Evolutionary conservation across 2,329 filamentous ascomycete genomes (phyloP), one percentile per base, ranked within the genome.

Genomic region (Nothophaeocryptopus gaeumannii): DNA sequence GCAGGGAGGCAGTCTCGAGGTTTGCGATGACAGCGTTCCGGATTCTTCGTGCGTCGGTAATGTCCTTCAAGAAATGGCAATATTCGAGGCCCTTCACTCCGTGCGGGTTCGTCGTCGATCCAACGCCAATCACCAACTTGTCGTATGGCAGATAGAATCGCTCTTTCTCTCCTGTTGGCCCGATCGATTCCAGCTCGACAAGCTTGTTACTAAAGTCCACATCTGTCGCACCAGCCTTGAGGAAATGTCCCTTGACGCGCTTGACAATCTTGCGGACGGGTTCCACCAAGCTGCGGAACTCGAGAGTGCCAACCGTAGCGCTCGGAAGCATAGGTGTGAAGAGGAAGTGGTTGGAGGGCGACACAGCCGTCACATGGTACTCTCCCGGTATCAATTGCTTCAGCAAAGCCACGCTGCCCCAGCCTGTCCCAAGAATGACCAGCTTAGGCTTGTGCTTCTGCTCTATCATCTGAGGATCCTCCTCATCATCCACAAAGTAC

Each of bases 311-410:
- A 5, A 99, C 93, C 0, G 95, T 99, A 7, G 93, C 95, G 31
- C 90, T 96, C 1, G 93, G 93, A 37, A 99, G 78, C 91, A 99
- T 97, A 0, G 93, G 93, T 2, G 93, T 99, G 70, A 99, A 99
- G 30, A 99, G 74, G 73, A 99, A 99, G 73, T 97, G 96, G 64
- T 97, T 97, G 32, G 87, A 87, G 0, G 93, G 92, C 10, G 90
- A 95, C 37, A 99, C 86, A 34, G 99, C 86, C 4, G 92, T 97
- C 59, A 99, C 85, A 70, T 99, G 91, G 67, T 96, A 99, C 62
- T 96, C 89, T 10, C 91, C 89, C 0, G 90, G 85, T 55, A 92
- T 87, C 55, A 99, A 72, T 55, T 89, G 86, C 74, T 99, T 99
- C 60, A 99, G 74, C 51, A 99, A 74, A 4, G 92, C 89, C 53